Evolutionary conservation across 192 early-diverging fungal genomes (phyloP).

Genomic region (Backusella parvicylindrica): DNA sequence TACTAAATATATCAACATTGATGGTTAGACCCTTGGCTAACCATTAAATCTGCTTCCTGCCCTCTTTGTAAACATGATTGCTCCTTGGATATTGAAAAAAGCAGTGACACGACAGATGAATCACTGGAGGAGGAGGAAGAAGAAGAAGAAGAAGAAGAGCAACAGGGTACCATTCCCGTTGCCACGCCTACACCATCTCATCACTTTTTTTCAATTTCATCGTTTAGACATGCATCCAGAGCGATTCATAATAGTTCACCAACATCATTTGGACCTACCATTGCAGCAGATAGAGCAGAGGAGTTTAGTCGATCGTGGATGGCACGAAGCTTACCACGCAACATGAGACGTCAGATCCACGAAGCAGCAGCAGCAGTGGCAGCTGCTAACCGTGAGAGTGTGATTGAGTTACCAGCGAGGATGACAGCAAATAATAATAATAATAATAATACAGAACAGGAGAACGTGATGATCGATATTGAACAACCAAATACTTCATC

Average conservation of each 20-base stretch:
- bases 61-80: constrained; percentile 56
- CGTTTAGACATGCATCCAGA: neutral
- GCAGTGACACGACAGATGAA: neutral
- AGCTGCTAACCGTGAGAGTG: neutral
- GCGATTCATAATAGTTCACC: neutral
- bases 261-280: constrained; percentile 27
- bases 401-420: constrained; percentile 20
- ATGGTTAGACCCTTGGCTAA: constrained; percentile 55
- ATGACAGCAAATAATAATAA: constrained; percentile 15
- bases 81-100: constrained; percentile 13
- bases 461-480: neutral
- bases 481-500: neutral
- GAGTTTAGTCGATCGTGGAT: constrained; percentile 32
- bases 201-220: neutral
- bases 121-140: neutral
- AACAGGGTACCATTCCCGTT: neutral
- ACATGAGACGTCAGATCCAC: constrained; percentile 32
- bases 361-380: neutral
- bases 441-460: neutral
- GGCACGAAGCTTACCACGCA: constrained; percentile 30
- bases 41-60: constrained; percentile 47
- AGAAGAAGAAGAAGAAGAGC: neutral
- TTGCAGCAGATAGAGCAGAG: constrained; percentile 21
- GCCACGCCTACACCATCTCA: neutral
- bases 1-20: neutral